Evolutionary conservation across 768 basidiomycete species (phyloP).

Genomic region (Lactarius sp.): DNA sequence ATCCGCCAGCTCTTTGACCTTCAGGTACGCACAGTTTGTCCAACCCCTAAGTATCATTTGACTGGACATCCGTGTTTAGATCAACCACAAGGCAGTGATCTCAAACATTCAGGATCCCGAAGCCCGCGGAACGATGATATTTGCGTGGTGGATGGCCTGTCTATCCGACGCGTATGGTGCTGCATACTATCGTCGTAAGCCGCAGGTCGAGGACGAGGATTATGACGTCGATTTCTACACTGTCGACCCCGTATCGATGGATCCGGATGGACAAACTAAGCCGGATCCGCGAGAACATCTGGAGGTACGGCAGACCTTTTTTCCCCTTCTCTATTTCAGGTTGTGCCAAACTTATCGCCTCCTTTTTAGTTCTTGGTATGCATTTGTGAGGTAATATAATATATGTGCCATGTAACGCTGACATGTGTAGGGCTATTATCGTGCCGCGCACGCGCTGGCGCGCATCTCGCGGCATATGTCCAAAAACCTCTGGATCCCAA

Average conservation of each 20-base stretch:
- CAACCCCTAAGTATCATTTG: not conserved
- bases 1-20: conserved; percentile 77
- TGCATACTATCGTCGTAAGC: conserved; percentile 81
- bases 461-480: conserved; percentile 80
- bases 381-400: conserved; percentile 13
- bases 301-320: conserved; percentile 47
- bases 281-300: conserved; percentile 63
- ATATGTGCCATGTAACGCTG: conserved; percentile 20
- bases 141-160: conserved; percentile 93
- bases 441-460: conserved; percentile 77
- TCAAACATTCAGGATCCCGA: conserved; percentile 68
- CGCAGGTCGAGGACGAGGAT: conserved; percentile 73
- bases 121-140: conserved; percentile 78
- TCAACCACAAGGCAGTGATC: conserved; percentile 80
- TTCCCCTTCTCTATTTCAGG: not conserved
- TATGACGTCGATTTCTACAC: conserved; percentile 89
- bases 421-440: conserved; percentile 67
- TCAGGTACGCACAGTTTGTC: conserved; percentile 42
- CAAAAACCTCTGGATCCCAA: conserved; percentile 73
- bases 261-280: conserved; percentile 35
- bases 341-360: conserved; percentile 14
- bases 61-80: conserved; percentile 39
- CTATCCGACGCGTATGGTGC: conserved; percentile 79
- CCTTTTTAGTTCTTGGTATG: conserved; percentile 61
- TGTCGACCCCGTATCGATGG: conserved; percentile 53